phyloP scores from a whole-genome alignment of 495 filamentous ascomycete genomes.

The Penicillium canariense region DNA sequence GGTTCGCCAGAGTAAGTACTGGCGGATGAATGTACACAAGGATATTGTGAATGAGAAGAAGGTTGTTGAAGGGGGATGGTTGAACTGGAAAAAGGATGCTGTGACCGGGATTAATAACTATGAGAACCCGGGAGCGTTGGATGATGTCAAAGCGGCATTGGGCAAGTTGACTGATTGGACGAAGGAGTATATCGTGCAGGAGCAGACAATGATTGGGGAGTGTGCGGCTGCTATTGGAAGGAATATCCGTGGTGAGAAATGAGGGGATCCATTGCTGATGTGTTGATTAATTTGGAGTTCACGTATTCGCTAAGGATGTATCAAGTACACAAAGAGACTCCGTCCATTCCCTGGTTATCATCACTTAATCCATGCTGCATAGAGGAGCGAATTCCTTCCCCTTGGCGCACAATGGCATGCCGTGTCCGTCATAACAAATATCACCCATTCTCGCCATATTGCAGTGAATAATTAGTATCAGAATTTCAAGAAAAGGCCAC shows the following conservation, averaged over 20 bases:
- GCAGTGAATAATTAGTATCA: neutral
- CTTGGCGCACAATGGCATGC: neutral
- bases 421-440: too few relatives aligned
- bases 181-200: conserved; percentile 1
- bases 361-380: neutral
- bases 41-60: conserved; percentile 1
- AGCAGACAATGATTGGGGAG: neutral
- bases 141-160: conserved; percentile 1
- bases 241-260: neutral
- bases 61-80: neutral
- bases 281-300: too few relatives aligned
- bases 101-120: neutral
- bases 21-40: conserved; percentile 12
- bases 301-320: too few relatives aligned
- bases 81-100: neutral
- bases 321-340: too few relatives aligned
- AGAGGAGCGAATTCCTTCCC: neutral
- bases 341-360: too few relatives aligned
- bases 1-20: conserved; percentile 4
- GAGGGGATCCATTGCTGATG: too few relatives aligned
- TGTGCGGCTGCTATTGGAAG: conserved; percentile 1
- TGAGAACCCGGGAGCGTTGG: conserved; percentile 6
- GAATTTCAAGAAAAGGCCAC: neutral
- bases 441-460: too few relatives aligned
- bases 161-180: conserved; percentile 11